Evolutionary conservation across 805 yeast genomes (phyloP).

Genomic region (Lachancea sp.): DNA sequence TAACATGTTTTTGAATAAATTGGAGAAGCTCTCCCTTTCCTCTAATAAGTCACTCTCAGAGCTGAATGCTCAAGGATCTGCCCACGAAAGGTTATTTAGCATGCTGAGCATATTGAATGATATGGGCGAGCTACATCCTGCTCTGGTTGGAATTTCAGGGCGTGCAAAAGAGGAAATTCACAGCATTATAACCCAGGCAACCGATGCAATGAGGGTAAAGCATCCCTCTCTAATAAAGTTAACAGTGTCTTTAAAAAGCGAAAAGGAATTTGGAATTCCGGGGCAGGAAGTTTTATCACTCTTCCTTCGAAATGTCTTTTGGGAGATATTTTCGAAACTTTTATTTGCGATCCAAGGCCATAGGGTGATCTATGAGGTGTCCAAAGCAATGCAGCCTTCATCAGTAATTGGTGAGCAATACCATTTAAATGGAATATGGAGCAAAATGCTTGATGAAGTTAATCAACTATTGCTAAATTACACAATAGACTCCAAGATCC

Average conservation of each 20-base stretch:
- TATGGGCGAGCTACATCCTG: slow-evolving; percentile 54
- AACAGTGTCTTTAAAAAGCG: slow-evolving; percentile 16
- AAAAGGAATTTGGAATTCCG: slow-evolving; percentile 32
- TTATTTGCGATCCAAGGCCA: slow-evolving; percentile 64
- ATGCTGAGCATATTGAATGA: slow-evolving; percentile 53
- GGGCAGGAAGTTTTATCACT: slow-evolving; percentile 45
- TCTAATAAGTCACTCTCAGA: neutral
- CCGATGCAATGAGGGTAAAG: slow-evolving; percentile 57
- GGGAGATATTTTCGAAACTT: slow-evolving; percentile 59
- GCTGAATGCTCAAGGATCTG: slow-evolving; percentile 26
- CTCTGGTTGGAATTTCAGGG: slow-evolving; percentile 47
- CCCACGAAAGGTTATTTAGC: slow-evolving; percentile 35
- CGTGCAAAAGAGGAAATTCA: slow-evolving; percentile 58
- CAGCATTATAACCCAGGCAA: slow-evolving; percentile 52
- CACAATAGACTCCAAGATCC: slow-evolving; percentile 3
- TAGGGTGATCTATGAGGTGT: slow-evolving; percentile 55
- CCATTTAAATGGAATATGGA: slow-evolving; percentile 40
- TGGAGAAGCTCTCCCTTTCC: slow-evolving; percentile 14
- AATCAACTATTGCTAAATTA: slow-evolving; percentile 28
- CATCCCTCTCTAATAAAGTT: slow-evolving; percentile 41
- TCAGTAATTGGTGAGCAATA: slow-evolving; percentile 27
- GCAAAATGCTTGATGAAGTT: slow-evolving; percentile 38
- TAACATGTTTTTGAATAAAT: slow-evolving; percentile 31
- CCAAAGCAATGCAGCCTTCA: slow-evolving; percentile 30
- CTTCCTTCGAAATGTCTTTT: slow-evolving; percentile 63